Conservation (phyloP, 2,329 filamentous ascomycete species). For the Cytospora piceicola region DNA sequence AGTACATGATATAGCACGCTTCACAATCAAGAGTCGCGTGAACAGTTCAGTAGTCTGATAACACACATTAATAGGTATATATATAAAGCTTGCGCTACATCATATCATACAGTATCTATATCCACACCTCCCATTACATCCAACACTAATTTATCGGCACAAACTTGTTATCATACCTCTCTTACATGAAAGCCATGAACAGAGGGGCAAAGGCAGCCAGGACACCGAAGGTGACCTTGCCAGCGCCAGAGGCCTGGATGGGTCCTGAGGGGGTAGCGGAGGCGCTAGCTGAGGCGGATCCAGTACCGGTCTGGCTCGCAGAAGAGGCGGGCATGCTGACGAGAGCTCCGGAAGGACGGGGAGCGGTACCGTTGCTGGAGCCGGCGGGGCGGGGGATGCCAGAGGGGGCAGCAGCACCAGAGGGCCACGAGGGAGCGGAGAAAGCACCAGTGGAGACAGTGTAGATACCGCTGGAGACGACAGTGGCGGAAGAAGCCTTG, state of each 20-base stretch:
- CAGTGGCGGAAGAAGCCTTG: background rate
- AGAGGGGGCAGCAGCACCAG: conserved; percentile 25
- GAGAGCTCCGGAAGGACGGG: conserved; percentile 17
- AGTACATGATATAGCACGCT: background rate
- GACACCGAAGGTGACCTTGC: conserved; percentile 29
- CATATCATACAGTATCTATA: conserved; percentile 22
- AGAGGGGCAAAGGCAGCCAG: conserved; percentile 28
- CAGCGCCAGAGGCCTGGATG: conserved; percentile 26
- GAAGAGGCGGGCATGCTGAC: conserved; percentile 5
- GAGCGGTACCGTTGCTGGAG: conserved; percentile 23
- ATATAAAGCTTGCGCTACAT: conserved; percentile 22
- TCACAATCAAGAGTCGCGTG: background rate
- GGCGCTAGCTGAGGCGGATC: conserved; percentile 5
- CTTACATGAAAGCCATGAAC: conserved; percentile 28
- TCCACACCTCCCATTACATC: conserved; percentile 12
- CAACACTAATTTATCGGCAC: background rate
- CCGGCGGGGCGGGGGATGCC: conserved; percentile 22
- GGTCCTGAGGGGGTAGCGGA: conserved; percentile 7
- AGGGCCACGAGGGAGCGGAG: conserved; percentile 14
- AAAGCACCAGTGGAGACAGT: conserved; percentile 8
- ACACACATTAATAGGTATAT: conserved; percentile 25
- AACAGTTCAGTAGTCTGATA: background rate
- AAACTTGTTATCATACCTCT: background rate
- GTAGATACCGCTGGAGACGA: background rate
- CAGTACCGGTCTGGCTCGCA: conserved; percentile 11